These are phyloP conservation scores for Beauveria asiatica DNA, from an alignment of 2,329 filamentous ascomycete genomes.

Conservation along the genomic window DNA sequence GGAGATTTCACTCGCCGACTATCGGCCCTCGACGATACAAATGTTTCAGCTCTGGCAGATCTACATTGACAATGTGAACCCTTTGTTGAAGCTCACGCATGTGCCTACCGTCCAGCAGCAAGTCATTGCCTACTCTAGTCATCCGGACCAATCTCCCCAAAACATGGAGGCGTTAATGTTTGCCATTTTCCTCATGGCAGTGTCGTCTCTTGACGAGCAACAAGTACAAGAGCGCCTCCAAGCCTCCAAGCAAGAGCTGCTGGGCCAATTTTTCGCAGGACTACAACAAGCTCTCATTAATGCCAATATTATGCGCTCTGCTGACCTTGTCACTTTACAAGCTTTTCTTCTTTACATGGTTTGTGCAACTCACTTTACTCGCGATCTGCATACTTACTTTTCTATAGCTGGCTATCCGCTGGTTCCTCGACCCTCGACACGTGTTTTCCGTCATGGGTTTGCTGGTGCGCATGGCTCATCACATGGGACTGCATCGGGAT, in stretches of 20 bases:
- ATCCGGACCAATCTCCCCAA: conserved; percentile 44
- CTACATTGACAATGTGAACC: conserved; percentile 62
- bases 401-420: conserved; percentile 36
- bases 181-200: conserved; percentile 50
- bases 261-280: conserved; percentile 46
- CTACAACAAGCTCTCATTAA: conserved; percentile 58
- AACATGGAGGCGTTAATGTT: conserved; percentile 62
- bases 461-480: conserved; percentile 57
- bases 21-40: conserved; percentile 47
- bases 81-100: conserved; percentile 60
- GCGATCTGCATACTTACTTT: conserved; percentile 5
- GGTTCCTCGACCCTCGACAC: conserved; percentile 48
- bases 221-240: conserved; percentile 47
- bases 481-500: conserved; percentile 61
- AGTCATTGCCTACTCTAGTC: conserved; percentile 53
- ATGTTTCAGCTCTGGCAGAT: conserved; percentile 61
- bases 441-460: conserved; percentile 48
- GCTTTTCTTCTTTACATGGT: conserved; percentile 60
- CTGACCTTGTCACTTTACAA: conserved; percentile 57
- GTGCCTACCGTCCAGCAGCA: conserved; percentile 55
- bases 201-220: conserved; percentile 48
- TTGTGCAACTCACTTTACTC: background rate
- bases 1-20: conserved; percentile 32
- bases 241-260: conserved; percentile 41
- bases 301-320: conserved; percentile 57